phyloP scores from a whole-genome alignment of 768 basidiomycete genomes.

The Gyrodon lividus region DNA sequence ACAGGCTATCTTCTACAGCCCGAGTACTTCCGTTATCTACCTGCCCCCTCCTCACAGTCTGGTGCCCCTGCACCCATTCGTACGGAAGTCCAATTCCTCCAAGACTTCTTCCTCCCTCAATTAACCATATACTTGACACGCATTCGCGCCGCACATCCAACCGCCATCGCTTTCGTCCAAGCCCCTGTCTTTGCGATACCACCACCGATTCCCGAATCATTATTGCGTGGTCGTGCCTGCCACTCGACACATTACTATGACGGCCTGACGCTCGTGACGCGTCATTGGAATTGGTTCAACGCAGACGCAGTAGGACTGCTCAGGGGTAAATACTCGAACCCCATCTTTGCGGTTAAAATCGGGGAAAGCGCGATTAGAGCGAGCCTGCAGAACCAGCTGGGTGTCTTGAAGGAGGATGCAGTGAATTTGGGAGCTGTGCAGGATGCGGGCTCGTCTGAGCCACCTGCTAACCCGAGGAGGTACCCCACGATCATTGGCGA shows the following conservation, averaged over 20 bases:
- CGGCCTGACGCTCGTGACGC: constrained; percentile 87
- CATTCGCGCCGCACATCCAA: constrained; percentile 69
- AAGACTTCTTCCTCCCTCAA: constrained; percentile 80
- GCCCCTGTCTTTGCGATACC: constrained; percentile 88
- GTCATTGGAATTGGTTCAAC: constrained; percentile 95
- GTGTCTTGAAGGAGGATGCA: constrained; percentile 72
- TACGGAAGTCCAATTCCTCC: constrained; percentile 61
- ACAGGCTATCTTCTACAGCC: constrained; percentile 65
- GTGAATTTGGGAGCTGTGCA: constrained; percentile 47
- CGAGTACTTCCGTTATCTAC: constrained; percentile 68
- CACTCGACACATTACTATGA: constrained; percentile 93
- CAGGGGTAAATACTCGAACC: constrained; percentile 71
- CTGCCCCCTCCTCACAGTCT: constrained; percentile 16
- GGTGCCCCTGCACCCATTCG: constrained; percentile 2
- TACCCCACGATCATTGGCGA: constrained; percentile 95
- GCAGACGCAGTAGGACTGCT: constrained; percentile 93
- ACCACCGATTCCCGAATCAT: constrained; percentile 54
- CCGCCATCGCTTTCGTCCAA: constrained; percentile 87
- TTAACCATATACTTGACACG: constrained; percentile 53
- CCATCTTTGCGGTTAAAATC: constrained; percentile 71
- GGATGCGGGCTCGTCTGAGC: neutral
- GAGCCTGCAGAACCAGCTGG: constrained; percentile 80
- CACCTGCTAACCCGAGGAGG: constrained; percentile 2
- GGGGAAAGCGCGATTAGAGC: constrained; percentile 83
- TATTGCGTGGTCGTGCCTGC: constrained; percentile 63